A percentile compares a stretch with the other conserved stretches of the same genome.
Conservation (phyloP, 106 monocot species). For the Iris macrosiphon region DNA sequence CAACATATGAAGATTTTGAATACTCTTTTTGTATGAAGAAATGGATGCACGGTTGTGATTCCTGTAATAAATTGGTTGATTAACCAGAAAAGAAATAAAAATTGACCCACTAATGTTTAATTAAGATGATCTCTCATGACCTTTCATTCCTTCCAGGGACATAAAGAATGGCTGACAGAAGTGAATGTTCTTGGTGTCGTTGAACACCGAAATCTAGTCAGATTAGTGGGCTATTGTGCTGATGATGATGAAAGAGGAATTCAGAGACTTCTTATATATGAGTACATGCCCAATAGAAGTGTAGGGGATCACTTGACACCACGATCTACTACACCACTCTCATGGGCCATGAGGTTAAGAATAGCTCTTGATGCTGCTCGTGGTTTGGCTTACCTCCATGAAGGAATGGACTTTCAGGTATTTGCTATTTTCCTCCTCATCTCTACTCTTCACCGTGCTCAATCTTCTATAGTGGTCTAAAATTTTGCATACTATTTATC, state of each 20-base stretch:
- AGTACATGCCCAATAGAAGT: slow-evolving; percentile 28
- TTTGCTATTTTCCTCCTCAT: not conserved
- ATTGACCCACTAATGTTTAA: no score
- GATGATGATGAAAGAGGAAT: slow-evolving; percentile 26
- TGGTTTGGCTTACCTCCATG: slow-evolving; percentile 18
- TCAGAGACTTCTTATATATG: slow-evolving; percentile 24
- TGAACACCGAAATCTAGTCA: slow-evolving; percentile 24
- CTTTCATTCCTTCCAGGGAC: slow-evolving; percentile 2
- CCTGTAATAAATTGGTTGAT: not conserved
- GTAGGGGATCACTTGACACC: slow-evolving; percentile 13
- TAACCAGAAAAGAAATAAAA: not conserved
- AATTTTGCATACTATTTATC: not conserved
- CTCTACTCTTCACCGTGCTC: not conserved
- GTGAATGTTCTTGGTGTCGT: slow-evolving; percentile 23
- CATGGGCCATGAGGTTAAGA: slow-evolving; percentile 20
- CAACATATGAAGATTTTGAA: not conserved
- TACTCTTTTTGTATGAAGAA: not conserved
- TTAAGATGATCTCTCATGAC: not conserved
- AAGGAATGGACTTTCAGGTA: slow-evolving; percentile 22
- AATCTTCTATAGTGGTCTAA: no score
- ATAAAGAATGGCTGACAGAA: slow-evolving; percentile 23
- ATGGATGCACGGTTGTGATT: not conserved
- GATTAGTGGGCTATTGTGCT: slow-evolving; percentile 21
- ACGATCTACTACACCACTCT: slow-evolving; percentile 5
- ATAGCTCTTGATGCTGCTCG: slow-evolving; percentile 31